phyloP scores from a whole-genome alignment of 2,329 filamentous ascomycete genomes.

The Dryadomyces sulphureus region DNA sequence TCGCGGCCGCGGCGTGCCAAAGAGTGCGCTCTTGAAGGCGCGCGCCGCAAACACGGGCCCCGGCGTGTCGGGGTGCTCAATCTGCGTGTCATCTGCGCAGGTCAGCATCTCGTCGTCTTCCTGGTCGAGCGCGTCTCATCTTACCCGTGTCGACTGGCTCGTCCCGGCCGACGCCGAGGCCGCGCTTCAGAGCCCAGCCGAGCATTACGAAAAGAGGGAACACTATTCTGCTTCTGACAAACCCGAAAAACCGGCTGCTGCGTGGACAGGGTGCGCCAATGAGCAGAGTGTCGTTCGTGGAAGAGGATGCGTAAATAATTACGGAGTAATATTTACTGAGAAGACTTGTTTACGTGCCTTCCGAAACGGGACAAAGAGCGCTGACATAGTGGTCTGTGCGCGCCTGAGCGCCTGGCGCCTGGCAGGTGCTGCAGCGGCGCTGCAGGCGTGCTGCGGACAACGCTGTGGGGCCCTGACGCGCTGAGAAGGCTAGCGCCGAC shows the following conservation, averaged over 20 bases:
- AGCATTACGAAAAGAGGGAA: slow-evolving; percentile 26
- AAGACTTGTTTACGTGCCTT: slow-evolving; percentile 14
- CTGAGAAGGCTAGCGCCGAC: too few species aligned
- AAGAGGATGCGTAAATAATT: too few species aligned
- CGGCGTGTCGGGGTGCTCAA: slow-evolving; percentile 48
- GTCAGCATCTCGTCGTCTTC: neutral
- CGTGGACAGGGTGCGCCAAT: too few species aligned
- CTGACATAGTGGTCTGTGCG: slow-evolving; percentile 5
- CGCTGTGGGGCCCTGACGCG: too few species aligned
- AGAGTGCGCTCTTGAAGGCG: slow-evolving; percentile 48
- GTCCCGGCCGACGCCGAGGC: slow-evolving; percentile 16
- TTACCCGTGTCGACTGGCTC: slow-evolving; percentile 10
- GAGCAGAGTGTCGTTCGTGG: too few species aligned
- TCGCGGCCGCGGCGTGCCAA: slow-evolving; percentile 38
- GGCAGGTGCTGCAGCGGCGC: too few species aligned
- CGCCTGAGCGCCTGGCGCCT: too few species aligned
- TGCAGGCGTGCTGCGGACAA: too few species aligned
- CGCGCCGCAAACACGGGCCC: slow-evolving; percentile 52
- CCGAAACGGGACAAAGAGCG: slow-evolving; percentile 13
- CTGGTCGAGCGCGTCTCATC: neutral
- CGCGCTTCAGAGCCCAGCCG: slow-evolving; percentile 42
- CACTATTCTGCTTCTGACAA: neutral
- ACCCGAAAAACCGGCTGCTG: neutral
- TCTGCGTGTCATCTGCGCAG: slow-evolving; percentile 25
- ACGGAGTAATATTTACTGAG: neutral